These are phyloP conservation scores for Sclerotinia glacialis DNA, from an alignment of 2,329 filamentous ascomycete genomes.

Conservation along the genomic window DNA sequence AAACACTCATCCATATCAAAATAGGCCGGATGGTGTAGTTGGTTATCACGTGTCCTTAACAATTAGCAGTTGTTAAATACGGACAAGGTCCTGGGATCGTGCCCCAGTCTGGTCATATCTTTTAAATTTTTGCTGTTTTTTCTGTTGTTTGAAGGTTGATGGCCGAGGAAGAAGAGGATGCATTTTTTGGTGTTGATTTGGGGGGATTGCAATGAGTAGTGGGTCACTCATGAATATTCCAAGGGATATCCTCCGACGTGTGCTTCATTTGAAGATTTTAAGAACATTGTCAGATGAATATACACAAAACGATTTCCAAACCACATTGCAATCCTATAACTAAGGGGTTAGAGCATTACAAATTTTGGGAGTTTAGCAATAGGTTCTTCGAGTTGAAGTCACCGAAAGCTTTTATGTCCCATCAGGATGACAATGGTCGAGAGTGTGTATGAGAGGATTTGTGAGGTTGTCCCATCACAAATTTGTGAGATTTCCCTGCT, in stretches of 20 bases:
- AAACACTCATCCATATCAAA: accelerated
- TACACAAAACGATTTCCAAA: too few relatives aligned
- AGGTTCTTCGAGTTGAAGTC: background rate
- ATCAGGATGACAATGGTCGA: background rate
- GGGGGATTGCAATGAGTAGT: background rate
- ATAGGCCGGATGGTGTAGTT: conserved; percentile 19
- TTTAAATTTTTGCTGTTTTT: background rate
- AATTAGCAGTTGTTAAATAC: conserved; percentile 6
- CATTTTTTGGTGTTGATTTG: background rate
- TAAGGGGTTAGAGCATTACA: background rate
- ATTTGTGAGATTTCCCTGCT: conserved; percentile 4
- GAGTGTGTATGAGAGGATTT: background rate
- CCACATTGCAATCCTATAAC: too few relatives aligned
- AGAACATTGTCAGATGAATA: background rate
- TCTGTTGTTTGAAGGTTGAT: background rate
- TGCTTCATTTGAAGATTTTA: background rate
- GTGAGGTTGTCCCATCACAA: accelerated
- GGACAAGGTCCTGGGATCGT: conserved; percentile 20
- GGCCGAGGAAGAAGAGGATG: too few relatives aligned
- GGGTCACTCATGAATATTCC: background rate
- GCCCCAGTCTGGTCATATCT: conserved; percentile 12
- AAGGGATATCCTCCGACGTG: background rate
- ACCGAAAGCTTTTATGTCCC: background rate
- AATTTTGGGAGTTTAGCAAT: background rate
- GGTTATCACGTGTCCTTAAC: conserved; percentile 21